phyloP scores from a whole-genome alignment of 2,329 filamentous ascomycete genomes.

The Fonsecaea pedrosoi region DNA sequence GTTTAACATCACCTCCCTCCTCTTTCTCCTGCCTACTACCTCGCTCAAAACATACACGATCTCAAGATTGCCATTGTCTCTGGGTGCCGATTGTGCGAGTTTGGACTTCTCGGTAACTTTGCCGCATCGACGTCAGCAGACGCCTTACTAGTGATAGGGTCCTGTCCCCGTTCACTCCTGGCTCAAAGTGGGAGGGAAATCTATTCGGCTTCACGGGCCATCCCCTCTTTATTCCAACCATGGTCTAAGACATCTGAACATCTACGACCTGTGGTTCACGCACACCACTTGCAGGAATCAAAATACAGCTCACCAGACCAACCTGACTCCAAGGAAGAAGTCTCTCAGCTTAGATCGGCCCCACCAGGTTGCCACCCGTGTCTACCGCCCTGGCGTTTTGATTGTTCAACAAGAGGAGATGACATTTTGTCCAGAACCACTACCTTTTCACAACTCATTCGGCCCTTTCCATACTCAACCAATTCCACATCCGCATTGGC shows the following conservation, averaged over 20 bases:
- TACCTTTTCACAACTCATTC: constrained; percentile 23
- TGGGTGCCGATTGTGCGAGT: constrained; percentile 1
- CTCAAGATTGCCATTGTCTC: not conserved
- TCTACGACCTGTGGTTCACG: not conserved
- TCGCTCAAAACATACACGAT: not conserved
- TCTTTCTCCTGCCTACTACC: constrained; percentile 14
- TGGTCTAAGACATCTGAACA: not conserved
- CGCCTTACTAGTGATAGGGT: not conserved
- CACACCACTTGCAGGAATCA: not conserved
- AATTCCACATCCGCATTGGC: constrained; percentile 40
- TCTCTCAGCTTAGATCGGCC: not conserved
- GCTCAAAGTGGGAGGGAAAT: not conserved
- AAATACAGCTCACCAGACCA: not conserved
- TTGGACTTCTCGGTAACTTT: constrained; percentile 6
- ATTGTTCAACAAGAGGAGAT: constrained; percentile 25
- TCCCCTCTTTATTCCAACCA: not conserved
- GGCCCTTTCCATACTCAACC: constrained; percentile 12
- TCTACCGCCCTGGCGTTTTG: not conserved
- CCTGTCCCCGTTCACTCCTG: not conserved
- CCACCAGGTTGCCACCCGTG: not conserved
- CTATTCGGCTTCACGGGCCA: not conserved
- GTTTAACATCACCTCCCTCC: constrained; percentile 18
- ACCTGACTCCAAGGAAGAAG: not conserved
- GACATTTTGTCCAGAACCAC: constrained; percentile 26
- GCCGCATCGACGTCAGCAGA: not conserved